Evolutionary conservation across 2,329 filamentous ascomycete genomes (phyloP), one percentile per base, ranked within the genome.

Genomic region (Thielaviopsis musarum): DNA sequence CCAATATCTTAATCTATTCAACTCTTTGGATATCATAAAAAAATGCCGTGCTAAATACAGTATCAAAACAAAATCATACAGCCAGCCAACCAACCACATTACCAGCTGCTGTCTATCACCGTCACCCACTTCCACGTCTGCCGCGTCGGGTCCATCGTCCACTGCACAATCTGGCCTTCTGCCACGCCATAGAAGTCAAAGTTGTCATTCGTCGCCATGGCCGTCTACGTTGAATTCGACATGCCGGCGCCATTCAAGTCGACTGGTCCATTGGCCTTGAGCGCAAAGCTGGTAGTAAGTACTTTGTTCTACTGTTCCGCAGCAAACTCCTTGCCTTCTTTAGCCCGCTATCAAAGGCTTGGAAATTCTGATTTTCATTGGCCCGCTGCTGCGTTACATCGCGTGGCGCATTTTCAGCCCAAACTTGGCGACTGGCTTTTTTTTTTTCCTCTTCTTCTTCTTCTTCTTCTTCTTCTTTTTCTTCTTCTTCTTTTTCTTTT

Each of bases 51-150:
- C 30, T 34, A 34, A 34, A 34, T 34, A 34, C 30, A 34, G 30
- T 26, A 26, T 10, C 38, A 45, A 45, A 17, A 45, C 12, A 45
- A 5, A 45, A n/a, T 10, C 30, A 34, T 10, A 34, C 30, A 34
- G 15, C 5, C 38, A 2, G 12, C 12, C 13, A 41, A 41, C 34
- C 3, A 3, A 45, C 15, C 13, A 34, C 38, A n/a, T 45, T 13
- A 54, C 24, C 52, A 30, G 52, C n/a, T 54, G 21, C 19, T 19
- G 19, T 28, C 19, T 34, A 54, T 28, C 21, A 54, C 52, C 15
- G 52, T 54, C n/a, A 54, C 22, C 52, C 52, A 54, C 52, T 17
- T 54, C 52, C 52, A 54, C 24, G 30, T 54, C 52, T 54, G 24
- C 24, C 52, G 17, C n/a, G 22, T 24, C 13, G 26, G 52, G 52